These are phyloP conservation scores for Penicillium bovifimosum DNA, from an alignment of 495 filamentous ascomycete species.

Conservation along the genomic window DNA sequence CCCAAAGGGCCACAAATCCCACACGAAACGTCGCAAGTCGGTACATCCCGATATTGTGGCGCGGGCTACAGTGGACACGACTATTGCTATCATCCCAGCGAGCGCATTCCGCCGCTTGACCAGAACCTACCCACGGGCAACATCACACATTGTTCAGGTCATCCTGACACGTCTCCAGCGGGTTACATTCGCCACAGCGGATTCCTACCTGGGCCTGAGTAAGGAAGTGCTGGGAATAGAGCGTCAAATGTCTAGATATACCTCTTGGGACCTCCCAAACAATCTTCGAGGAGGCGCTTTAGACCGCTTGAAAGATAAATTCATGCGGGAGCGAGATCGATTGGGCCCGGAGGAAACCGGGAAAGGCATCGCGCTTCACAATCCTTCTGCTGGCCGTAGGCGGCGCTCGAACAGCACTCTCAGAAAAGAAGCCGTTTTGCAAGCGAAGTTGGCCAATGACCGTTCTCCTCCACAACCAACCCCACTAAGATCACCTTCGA, in stretches of 20 bases:
- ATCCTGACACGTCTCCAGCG: slow-evolving; percentile 90
- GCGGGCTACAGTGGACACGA: slow-evolving; percentile 93
- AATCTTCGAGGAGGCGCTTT: slow-evolving; percentile 80
- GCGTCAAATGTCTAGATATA: slow-evolving; percentile 85
- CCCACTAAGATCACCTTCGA: slow-evolving; percentile 9
- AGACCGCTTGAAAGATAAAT: slow-evolving; percentile 88
- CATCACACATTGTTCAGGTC: slow-evolving; percentile 95
- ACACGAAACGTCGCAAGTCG: slow-evolving; percentile 54
- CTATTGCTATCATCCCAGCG: slow-evolving; percentile 95
- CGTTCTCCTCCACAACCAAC: slow-evolving; percentile 20
- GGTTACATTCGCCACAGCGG: slow-evolving; percentile 88
- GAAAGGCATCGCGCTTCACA: slow-evolving; percentile 95
- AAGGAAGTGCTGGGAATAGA: slow-evolving; percentile 89
- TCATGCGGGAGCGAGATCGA: slow-evolving; percentile 77
- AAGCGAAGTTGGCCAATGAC: slow-evolving; percentile 47
- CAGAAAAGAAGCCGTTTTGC: slow-evolving; percentile 75
- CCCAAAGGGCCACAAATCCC: slow-evolving; percentile 2
- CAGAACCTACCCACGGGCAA: slow-evolving; percentile 91
- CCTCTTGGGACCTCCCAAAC: slow-evolving; percentile 85
- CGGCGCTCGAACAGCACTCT: slow-evolving; percentile 68
- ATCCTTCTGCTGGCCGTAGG: slow-evolving; percentile 60
- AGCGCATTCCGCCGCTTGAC: slow-evolving; percentile 92
- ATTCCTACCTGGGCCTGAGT: slow-evolving; percentile 87
- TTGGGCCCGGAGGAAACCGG: slow-evolving; percentile 75
- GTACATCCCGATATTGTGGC: slow-evolving; percentile 96